A percentile compares a stretch with the other conserved stretches of the same genome.
phyloP scores from a whole-genome alignment of 2,329 filamentous ascomycete genomes.

The Ophiostoma sp. region DNA sequence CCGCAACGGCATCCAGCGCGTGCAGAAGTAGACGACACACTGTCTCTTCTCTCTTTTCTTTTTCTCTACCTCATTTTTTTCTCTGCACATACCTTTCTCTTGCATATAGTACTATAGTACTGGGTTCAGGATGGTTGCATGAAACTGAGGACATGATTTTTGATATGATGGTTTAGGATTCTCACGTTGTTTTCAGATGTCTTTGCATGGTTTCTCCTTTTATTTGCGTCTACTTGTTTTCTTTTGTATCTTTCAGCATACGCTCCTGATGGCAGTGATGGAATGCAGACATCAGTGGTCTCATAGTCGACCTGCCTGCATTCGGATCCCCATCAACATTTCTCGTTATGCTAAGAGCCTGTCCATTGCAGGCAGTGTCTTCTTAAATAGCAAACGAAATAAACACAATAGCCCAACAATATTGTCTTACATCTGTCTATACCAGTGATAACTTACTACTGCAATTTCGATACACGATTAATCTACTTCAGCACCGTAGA shows the following conservation, averaged over 20 bases:
- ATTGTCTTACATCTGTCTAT: neutral
- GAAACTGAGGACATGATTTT: neutral
- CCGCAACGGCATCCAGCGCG: conserved; percentile 45
- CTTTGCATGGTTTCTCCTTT: neutral
- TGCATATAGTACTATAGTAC: neutral
- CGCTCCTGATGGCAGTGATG: conserved; percentile 7
- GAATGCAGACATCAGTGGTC: neutral
- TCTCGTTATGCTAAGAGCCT: conserved; percentile 20
- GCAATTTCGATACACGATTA: neutral
- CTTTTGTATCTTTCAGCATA: neutral
- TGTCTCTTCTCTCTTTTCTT: neutral
- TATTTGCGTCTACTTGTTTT: neutral
- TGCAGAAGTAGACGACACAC: neutral
- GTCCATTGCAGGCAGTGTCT: conserved; percentile 10
- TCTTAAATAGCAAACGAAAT: conserved; percentile 18
- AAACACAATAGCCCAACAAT: neutral
- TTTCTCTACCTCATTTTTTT: neutral
- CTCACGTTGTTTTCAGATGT: neutral
- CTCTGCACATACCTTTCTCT: neutral
- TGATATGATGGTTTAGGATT: neutral
- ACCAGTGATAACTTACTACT: neutral
- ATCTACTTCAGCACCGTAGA: neutral
- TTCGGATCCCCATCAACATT: neutral
- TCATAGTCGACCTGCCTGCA: neutral
- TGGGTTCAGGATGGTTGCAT: neutral